Base-by-base conservation (phyloP, 1,284 basidiomycete species). In the Schizopora paradoxa region DNA sequence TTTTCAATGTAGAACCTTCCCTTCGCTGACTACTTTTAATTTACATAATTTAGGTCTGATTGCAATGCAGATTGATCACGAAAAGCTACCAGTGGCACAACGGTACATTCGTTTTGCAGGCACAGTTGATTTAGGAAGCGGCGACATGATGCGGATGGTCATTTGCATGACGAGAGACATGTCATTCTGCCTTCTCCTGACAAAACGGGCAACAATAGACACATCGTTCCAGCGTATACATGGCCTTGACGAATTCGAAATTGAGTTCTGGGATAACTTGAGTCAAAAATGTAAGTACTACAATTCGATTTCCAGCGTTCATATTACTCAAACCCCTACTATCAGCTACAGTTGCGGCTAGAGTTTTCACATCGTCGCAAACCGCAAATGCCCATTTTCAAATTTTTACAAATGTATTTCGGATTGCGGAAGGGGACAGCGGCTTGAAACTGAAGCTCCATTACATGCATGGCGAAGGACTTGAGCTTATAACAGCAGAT, bases 171-270 rank as follows among this genome's bases (percentile, higher is more conserved):
- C 51, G n/a, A 27, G 26, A 0, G 33, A 38, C 6, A 59, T 59
- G 57, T 57, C 60, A 6, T 4, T 21, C 4, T 37, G 48, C 4
- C 51, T 61, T 4, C 28, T 54, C 39, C 27, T 16, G 1, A 33
- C 56, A 13, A 51, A 48, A 21, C 49, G 45, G 26, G 29, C 58
- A 1, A 54, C 57, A 3, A 54, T 58, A 37, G 57, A 62, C 33
- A 61, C 56, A 1, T 56, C 56, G 11, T 62, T 61, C 51, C 58
- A 59, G 36, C 45, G 48, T 5, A 8, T 57, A 10, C 50, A 54
- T 37, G 21, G 48, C 1, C 60, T 55, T 55, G 52, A 59, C 22
- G 60, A 60, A 32, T 60, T 61, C 33, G 56, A 59, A 43, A 56
- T 61, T 16, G 60, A 59, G 33, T 45, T 41, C 2, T 62, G 59